Evolutionary conservation across 768 basidiomycete genomes (phyloP), one percentile per base, ranked within the genome.

Genomic region (Pisolithus microcarpus): DNA sequence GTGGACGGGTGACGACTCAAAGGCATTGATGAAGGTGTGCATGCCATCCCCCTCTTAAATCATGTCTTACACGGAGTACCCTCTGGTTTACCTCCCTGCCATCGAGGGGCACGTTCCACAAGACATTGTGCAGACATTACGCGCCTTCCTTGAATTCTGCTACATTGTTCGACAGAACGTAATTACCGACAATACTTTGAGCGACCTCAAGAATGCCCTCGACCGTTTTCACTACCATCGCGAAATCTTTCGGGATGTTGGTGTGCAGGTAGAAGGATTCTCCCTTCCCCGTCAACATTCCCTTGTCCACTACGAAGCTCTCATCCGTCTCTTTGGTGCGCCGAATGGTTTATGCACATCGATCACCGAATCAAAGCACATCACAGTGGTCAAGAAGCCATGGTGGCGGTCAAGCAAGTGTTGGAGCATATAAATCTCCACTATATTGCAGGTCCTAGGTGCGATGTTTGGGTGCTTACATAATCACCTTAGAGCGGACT

Each of bases 221-320:
- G n/a, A 15, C 5, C 23, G 10, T 7, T 42, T 42, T 11, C 40
- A 42, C n/a, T 21, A 42, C 5, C 10, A 42, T 42, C 10, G 10
- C 4, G 19, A 42, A 42, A 42, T 42, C 19, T 42, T 42, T 24
- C 10, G 21, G 6, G 13, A 6, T 1, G 13, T 42, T 6, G 48
- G 58, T 38, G 58, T 61, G n/a, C 49, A 43, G 10, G 19, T 31
- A 16, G 13, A 52, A 19, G 26, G 48, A 28, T 50, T 61, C 18
- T 55, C 50, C 8, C 52, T 61, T 21, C 60, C 59, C 5, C 50
- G 52, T 21, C 53, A 58, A 48, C 60, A 61, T 34, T 51, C 54
- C 5, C 48, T 61, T 15, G 26, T 49, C 8, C 59, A 61, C 45
- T 60, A 61, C 38, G 21, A 19, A 15, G 11, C 31, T 24, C 38